These are phyloP conservation scores for Simplicillium sp. DNA, from an alignment of 2,329 filamentous ascomycete species.

Conservation along the genomic window DNA sequence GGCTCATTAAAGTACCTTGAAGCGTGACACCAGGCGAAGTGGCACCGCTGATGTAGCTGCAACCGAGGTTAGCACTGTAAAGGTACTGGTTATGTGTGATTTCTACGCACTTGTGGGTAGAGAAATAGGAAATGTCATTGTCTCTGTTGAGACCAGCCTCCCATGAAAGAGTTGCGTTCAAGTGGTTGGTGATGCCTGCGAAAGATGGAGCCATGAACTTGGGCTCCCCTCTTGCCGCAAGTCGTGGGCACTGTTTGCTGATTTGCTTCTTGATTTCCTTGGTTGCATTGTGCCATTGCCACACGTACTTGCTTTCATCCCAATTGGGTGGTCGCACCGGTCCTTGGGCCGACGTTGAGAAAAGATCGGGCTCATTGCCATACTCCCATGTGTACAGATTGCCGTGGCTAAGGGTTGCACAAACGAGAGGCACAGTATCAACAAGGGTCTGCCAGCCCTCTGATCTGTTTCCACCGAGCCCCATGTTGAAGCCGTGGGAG, in stretches of 20 bases:
- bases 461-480: conserved; percentile 40
- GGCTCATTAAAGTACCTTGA: conserved; percentile 54
- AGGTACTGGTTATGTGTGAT: no score
- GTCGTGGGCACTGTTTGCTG: conserved; percentile 37
- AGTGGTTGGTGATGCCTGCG: conserved; percentile 37
- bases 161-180: conserved; percentile 42
- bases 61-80: conserved; percentile 3
- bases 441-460: conserved; percentile 40
- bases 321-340: conserved; percentile 40
- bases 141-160: conserved; percentile 41
- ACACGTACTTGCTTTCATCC: conserved; percentile 44
- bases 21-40: conserved; percentile 51
- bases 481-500: conserved; percentile 53
- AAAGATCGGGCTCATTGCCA: conserved; percentile 42
- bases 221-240: conserved; percentile 18
- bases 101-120: conserved; percentile 50
- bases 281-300: conserved; percentile 49
- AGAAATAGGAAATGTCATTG: conserved; percentile 40
- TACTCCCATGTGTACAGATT: conserved; percentile 51
- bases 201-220: conserved; percentile 46
- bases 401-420: conserved; percentile 40
- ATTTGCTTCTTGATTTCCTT: conserved; percentile 35
- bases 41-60: conserved; percentile 53
- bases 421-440: conserved; percentile 45
- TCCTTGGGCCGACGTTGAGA: conserved; percentile 39